Evolutionary conservation across 2,329 filamentous ascomycete species (phyloP), one percentile per base, ranked within the genome.

Genomic region (Chalaropsis ovoidea): DNA sequence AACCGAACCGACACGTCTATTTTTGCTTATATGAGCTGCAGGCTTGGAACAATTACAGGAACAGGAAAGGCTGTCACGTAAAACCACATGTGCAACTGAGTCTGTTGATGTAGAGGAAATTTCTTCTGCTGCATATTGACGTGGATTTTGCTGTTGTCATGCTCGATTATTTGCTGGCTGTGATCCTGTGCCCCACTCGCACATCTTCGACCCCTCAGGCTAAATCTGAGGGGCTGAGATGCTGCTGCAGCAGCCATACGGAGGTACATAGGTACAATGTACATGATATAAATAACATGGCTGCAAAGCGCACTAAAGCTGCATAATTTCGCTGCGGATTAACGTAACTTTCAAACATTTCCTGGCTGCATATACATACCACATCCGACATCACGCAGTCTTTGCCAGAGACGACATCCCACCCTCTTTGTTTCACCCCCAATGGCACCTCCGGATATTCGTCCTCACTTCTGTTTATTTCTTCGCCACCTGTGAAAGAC

Each of bases 121-220:
- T 31, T 10, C 54, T 58, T 35, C 3, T 31, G 15, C 43, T 47
- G 15, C 27, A 58, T 58, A 58, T 58, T 15, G 31, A 19, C 27
- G 54, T 58, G 24, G 27, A 35, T 58, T 58, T 58, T 58, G 22
- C 6, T 27, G 52, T 39, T 58, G 54, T 58, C 54, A 58, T 19
- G 54, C 27, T 39, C 11, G 24, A 19, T 15, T n/a, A 58, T 39
- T 58, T 58, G 52, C 27, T 35, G 52, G 52, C 52, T 58, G 27
- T 35, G 24, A 58, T 39, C 52, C 27, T 56, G 27, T 15, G 52
- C 52, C 52, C 52, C 52, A 39, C 52, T 22, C 54, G n/a, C 43
- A 17, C 43, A 47, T 19, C 24, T n/a, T 35, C 27, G 15, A 58
- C 27, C 24, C 27, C 22, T 35, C 52, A 39, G 54, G 54, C 54